Percentiles rank a stretch among this genome's conserved stretches.
These are phyloP conservation scores for Rhizophagus prolifer DNA, from an alignment of 192 early-diverging fungal genomes.

Conservation along the genomic window DNA sequence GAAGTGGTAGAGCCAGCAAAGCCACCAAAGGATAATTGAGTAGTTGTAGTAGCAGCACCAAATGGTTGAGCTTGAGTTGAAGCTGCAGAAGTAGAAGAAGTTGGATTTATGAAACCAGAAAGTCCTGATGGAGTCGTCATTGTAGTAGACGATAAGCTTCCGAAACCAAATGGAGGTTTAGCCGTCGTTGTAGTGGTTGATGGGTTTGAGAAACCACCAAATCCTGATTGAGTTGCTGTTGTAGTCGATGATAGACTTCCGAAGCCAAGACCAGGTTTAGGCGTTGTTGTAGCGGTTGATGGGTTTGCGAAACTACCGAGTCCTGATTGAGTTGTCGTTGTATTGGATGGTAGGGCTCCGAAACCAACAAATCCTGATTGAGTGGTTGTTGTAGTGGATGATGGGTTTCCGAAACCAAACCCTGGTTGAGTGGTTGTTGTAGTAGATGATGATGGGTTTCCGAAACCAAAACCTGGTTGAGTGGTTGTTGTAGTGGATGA, in stretches of 20 bases:
- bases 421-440: too few species aligned
- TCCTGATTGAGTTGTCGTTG: too few species aligned
- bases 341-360: not conserved
- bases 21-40: not conserved
- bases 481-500: too few species aligned
- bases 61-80: not conserved
- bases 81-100: not conserved
- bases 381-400: not conserved
- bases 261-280: too few species aligned
- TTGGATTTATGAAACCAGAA: not conserved
- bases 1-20: not conserved
- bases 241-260: not conserved
- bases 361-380: too few species aligned
- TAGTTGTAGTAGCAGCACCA: not conserved
- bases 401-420: not conserved
- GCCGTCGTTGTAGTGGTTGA: too few species aligned
- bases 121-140: too few species aligned
- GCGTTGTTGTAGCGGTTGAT: too few species aligned
- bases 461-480: too few species aligned
- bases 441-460: too few species aligned
- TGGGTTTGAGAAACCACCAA: not conserved
- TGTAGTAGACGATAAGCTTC: too few species aligned
- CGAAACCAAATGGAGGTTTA: too few species aligned
- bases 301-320: not conserved
- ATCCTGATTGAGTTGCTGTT: not conserved